Percentiles rank a stretch among this genome's conserved stretches.
These are phyloP conservation scores for Gaeumannomyces tritici DNA, from an alignment of 2,329 filamentous ascomycete genomes.

Conservation along the genomic window DNA sequence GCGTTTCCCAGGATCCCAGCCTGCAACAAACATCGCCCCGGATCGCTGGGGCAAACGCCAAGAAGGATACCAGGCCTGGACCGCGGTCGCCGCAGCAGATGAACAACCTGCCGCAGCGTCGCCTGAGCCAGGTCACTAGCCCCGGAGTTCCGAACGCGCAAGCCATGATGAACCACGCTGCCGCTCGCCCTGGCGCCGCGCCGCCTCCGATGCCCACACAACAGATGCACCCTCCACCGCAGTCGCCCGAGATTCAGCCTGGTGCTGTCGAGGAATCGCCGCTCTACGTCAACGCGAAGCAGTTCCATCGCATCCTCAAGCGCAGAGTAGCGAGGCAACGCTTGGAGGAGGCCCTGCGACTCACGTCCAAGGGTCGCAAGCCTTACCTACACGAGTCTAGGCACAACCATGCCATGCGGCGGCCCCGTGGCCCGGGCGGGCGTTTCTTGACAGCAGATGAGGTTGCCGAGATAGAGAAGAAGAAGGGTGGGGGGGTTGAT, in stretches of 20 bases:
- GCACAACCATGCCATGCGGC: constrained; percentile 96
- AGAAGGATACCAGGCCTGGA: constrained; percentile 55
- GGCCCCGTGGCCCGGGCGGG: constrained; percentile 86
- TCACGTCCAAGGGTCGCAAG: constrained; percentile 92
- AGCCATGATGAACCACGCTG: constrained; percentile 64
- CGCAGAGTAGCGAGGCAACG: constrained; percentile 86
- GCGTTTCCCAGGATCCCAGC: constrained; percentile 59
- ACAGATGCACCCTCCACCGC: constrained; percentile 53
- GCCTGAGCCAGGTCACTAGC: constrained; percentile 70
- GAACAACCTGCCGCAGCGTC: constrained; percentile 45
- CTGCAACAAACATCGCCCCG: constrained; percentile 66
- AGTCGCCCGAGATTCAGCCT: constrained; percentile 71
- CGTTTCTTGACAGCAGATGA: constrained; percentile 95
- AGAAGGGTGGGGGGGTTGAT: constrained; percentile 33
- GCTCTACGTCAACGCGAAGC: constrained; percentile 95
- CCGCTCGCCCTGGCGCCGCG: constrained; percentile 36
- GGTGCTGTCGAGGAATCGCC: constrained; percentile 78
- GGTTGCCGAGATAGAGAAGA: constrained; percentile 78
- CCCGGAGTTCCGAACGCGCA: constrained; percentile 65
- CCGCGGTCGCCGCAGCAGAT: constrained; percentile 71
- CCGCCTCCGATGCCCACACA: constrained; percentile 55
- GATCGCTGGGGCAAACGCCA: constrained; percentile 57
- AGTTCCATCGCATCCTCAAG: constrained; percentile 96
- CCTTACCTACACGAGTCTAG: constrained; percentile 95
- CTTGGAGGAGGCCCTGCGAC: constrained; percentile 80